A percentile compares a stretch with the other conserved stretches of the same genome.
Conservation (phyloP, 2,329 filamentous ascomycete species). For the Lizonia empirigonia region DNA sequence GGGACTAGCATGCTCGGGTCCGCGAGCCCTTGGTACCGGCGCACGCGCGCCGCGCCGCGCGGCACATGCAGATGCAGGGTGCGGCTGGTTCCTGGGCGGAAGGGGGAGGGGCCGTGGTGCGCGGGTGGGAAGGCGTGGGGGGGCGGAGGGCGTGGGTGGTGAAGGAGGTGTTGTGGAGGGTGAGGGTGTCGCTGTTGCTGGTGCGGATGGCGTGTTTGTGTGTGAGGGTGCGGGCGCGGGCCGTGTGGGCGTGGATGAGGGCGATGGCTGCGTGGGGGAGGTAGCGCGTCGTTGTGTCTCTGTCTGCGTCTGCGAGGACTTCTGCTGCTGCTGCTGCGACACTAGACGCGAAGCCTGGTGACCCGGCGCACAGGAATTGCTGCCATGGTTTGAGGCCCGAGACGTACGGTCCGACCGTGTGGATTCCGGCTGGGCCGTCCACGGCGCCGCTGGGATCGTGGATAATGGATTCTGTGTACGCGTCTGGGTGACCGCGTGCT, state of each 20-base stretch:
- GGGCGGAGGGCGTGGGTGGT: no score
- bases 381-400: slow-evolving; percentile 37
- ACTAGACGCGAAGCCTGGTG: slow-evolving; percentile 27
- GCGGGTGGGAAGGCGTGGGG: no score
- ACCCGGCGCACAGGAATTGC: slow-evolving; percentile 30
- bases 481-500: not conserved
- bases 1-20: slow-evolving; percentile 15
- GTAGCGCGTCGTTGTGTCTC: slow-evolving; percentile 2
- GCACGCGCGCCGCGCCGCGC: slow-evolving; percentile 23
- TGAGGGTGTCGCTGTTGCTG: no score
- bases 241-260: slow-evolving; percentile 31
- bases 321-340: not conserved
- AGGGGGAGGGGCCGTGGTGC: not conserved
- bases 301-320: not conserved
- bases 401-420: slow-evolving; percentile 23
- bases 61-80: no score
- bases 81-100: slow-evolving; percentile 7
- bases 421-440: slow-evolving; percentile 1
- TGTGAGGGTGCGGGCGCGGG: slow-evolving; percentile 14
- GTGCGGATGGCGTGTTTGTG: not conserved
- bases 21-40: slow-evolving; percentile 13
- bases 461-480: slow-evolving; percentile 10
- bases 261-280: slow-evolving; percentile 35
- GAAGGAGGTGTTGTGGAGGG: no score
- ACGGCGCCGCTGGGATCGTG: slow-evolving; percentile 8